These are phyloP conservation scores for Poa annua DNA, from an alignment of 176 grass and related monocot species.

Conservation along the genomic window DNA sequence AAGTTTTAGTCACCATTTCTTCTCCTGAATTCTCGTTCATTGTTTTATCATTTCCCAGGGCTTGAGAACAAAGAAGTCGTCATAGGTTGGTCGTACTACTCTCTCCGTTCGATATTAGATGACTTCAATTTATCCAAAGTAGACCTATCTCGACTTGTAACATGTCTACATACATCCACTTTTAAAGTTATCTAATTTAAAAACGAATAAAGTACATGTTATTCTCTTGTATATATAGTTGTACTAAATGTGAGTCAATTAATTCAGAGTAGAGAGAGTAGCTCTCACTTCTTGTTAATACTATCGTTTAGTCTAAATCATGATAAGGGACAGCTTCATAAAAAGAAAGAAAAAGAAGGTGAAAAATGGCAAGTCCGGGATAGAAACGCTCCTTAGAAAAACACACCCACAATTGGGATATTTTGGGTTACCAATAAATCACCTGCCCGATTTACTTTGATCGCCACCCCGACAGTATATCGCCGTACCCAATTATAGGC, in stretches of 20 bases:
- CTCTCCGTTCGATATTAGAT: too few relatives aligned
- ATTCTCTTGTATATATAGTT: too few relatives aligned
- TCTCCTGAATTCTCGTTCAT: not conserved
- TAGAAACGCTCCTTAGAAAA: conserved; percentile 8
- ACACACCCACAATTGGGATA: not conserved
- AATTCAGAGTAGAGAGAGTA: too few relatives aligned
- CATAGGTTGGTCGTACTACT: not conserved
- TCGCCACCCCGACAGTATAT: not conserved
- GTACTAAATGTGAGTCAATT: too few relatives aligned
- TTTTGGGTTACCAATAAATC: not conserved
- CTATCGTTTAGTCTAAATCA: conserved; percentile 8
- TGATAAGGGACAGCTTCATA: not conserved
- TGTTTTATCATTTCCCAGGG: not conserved
- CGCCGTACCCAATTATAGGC: not conserved
- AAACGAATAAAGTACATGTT: too few relatives aligned
- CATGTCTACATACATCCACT: too few relatives aligned
- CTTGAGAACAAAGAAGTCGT: not conserved
- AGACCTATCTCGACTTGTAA: too few relatives aligned
- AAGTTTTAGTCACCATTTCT: too few relatives aligned
- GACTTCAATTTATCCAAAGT: too few relatives aligned
- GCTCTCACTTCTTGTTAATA: not conserved
- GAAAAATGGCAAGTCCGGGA: not conserved
- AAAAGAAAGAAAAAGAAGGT: not conserved
- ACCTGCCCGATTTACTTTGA: not conserved
- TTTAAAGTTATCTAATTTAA: too few relatives aligned